Percentiles rank a stretch among this genome's conserved stretches.
Conservation (phyloP, 2,329 filamentous ascomycete species). For the Ophiostoma sp. region DNA sequence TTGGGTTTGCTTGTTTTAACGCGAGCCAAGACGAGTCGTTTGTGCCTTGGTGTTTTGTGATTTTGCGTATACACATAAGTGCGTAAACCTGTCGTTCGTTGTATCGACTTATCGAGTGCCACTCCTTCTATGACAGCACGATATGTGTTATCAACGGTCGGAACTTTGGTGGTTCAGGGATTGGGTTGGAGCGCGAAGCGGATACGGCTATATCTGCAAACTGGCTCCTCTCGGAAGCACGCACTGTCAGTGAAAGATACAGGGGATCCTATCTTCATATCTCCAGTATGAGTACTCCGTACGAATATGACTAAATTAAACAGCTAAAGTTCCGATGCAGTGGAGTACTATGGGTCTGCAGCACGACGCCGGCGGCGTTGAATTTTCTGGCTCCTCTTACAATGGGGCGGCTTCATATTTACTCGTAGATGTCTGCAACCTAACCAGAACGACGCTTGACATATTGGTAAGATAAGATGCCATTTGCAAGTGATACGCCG, state of each 20-base stretch:
- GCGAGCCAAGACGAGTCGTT: neutral
- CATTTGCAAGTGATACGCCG: neutral
- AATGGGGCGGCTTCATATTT: neutral
- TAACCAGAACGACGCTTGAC: too few relatives aligned
- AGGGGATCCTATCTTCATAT: neutral
- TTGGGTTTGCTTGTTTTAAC: constrained; percentile 1
- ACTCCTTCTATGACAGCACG: neutral
- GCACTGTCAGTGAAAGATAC: neutral
- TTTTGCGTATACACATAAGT: too few relatives aligned
- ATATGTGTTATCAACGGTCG: constrained; percentile 1
- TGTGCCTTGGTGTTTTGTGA: neutral
- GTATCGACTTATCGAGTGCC: too few relatives aligned
- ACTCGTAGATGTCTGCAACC: too few relatives aligned
- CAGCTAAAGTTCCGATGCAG: neutral
- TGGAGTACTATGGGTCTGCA: neutral
- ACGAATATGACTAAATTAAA: neutral
- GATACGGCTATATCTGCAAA: neutral
- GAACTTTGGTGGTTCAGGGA: neutral
- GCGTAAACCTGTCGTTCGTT: too few relatives aligned
- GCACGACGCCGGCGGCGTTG: constrained; percentile 1
- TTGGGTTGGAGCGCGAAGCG: neutral
- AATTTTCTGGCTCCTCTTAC: constrained; percentile 5
- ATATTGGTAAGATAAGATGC: too few relatives aligned
- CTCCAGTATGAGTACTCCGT: neutral
- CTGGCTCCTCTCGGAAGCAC: neutral